Evolutionary conservation across 805 yeast genomes (phyloP).

Genomic region (Komagataella kurtzmanii): DNA sequence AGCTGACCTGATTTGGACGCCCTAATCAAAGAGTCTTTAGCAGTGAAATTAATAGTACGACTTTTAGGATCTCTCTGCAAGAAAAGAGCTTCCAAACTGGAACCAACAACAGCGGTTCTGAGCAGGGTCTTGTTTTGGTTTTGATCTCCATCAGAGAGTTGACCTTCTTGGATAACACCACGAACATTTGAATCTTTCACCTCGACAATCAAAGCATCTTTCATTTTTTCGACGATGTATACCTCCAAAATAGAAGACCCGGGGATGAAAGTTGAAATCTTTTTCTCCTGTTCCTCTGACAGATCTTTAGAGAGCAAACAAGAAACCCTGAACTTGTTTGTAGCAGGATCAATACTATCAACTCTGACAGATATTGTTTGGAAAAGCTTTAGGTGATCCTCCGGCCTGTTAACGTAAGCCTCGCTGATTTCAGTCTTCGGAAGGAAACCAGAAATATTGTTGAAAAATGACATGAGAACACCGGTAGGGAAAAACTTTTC

Average conservation of each 20-base stretch:
- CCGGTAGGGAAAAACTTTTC: conserved; percentile 63
- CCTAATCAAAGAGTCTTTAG: conserved; percentile 52
- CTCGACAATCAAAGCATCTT: conserved; percentile 60
- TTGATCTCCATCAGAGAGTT: conserved; percentile 61
- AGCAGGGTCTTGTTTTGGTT: conserved; percentile 57
- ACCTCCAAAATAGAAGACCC: conserved; percentile 54
- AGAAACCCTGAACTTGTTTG: conserved; percentile 51
- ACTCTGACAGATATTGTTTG: conserved; percentile 73
- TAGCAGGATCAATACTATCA: conserved; percentile 37
- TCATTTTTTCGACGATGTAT: conserved; percentile 57
- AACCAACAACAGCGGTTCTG: conserved; percentile 54
- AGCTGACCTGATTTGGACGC: conserved; percentile 41
- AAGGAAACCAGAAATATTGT: conserved; percentile 61
- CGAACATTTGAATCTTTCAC: conserved; percentile 34
- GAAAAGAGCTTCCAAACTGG: conserved; percentile 41
- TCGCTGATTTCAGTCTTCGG: conserved; percentile 88
- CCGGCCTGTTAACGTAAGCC: conserved; percentile 65
- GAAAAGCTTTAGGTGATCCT: conserved; percentile 67
- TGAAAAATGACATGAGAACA: conserved; percentile 75
- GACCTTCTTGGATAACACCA: conserved; percentile 66
- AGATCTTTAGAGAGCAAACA: conserved; percentile 51
- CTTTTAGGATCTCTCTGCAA: conserved; percentile 54
- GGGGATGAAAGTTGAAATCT: conserved; percentile 32
- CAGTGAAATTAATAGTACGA: conserved; percentile 46
- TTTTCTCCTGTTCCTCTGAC: conserved; percentile 30